Evolutionary conservation across 441 rosid species (phyloP), one percentile per base, ranked within the genome.

Genomic region (Corymbia calophylla): DNA sequence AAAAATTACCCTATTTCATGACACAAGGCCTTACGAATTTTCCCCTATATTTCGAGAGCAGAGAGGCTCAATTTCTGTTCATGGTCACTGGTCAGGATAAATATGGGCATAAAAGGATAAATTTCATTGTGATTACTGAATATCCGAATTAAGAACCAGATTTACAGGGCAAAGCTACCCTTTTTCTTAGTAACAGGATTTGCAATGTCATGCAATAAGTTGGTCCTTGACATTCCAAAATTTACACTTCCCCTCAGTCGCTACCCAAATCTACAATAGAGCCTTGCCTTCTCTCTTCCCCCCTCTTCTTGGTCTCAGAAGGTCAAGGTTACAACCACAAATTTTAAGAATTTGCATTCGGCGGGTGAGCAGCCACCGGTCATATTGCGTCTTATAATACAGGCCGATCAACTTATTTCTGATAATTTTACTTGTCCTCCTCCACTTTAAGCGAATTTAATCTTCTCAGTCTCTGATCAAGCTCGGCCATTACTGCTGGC

Each of bases 401-500:
- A 23, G 51, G 51, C 84, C 17, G 17, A 77, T 77, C 51, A 39
- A 44, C 51, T n/a, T 39, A 77, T 54, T 85, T 86, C 44, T 29
- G 56, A 86, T 54, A 31, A 86, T 86, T 31, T 87, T 92, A 92
- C 70, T 94, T 93, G 29, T 93, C 92, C 19, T 93, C 92, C 19
- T 88, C 95, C 91, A 89, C 88, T 91, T 92, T 95, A 44, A 94
- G 91, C 27, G 99, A 94, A 93, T 96, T 95, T 86, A 97, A 94
- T 90, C 99, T 92, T 93, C 98, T 93, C 88, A 96, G 91, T 94
- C 99, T 95, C 94, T 96, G 97, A 91, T 97, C 99, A 51, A 96
- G 97, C 93, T 98, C 99, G 47, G 99, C 98, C 98, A 96, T 94
- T 80, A 98, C 99, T 39, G 99, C 99, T 9, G 99, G 97, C 92